A percentile compares a stretch with the other conserved stretches of the same genome.
Evolutionary conservation across 2,329 filamentous ascomycete species (phyloP).

Genomic region (Trichoderma sp.): DNA sequence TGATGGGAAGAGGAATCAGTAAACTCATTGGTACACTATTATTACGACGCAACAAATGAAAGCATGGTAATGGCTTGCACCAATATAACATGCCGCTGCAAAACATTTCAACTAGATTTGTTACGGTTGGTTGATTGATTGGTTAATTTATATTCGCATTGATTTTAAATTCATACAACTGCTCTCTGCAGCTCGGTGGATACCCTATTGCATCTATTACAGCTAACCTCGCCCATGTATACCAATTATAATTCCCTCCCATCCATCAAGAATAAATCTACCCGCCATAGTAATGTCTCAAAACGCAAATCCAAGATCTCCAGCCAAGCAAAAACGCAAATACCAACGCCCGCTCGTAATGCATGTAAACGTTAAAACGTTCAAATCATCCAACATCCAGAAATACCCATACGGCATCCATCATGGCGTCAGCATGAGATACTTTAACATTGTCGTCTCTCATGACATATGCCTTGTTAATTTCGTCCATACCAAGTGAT

Average conservation of each 20-base stretch:
- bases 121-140: neutral
- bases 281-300: neutral
- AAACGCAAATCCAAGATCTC: neutral
- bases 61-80: neutral
- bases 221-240: neutral
- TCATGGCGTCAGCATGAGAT: neutral
- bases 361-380: conserved; percentile 8
- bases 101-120: neutral
- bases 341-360: conserved; percentile 21
- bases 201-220: neutral
- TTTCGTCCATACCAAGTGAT: neutral
- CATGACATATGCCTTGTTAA: neutral
- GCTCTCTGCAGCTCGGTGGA: neutral
- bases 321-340: neutral
- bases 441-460: neutral
- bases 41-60: neutral
- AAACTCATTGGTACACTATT: neutral
- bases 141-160: neutral
- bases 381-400: neutral
- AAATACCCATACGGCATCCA: neutral
- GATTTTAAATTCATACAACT: neutral
- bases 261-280: neutral
- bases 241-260: neutral
- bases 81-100: neutral
- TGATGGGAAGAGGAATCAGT: neutral